phyloP scores from a whole-genome alignment of 2,329 filamentous ascomycete genomes.

The Pseudocercospora eumusae region DNA sequence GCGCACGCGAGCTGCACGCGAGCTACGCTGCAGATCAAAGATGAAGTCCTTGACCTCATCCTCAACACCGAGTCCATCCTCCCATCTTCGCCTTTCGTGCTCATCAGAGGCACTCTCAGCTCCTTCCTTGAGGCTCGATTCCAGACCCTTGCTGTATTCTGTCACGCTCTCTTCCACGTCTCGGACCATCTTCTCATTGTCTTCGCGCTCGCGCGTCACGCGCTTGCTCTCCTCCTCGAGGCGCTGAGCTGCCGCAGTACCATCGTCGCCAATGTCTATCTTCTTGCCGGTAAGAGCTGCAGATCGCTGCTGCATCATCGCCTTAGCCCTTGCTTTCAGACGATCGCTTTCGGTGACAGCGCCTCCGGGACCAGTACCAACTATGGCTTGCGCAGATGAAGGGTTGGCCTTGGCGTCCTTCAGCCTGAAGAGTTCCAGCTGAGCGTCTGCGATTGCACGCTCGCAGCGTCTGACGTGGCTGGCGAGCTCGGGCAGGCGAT shows the following conservation, averaged over 20 bases:
- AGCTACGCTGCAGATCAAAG: constrained; percentile 87
- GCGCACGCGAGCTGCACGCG: constrained; percentile 70
- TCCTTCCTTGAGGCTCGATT: constrained; percentile 83
- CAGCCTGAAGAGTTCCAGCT: constrained; percentile 87
- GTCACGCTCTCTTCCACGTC: constrained; percentile 96
- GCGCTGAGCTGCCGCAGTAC: constrained; percentile 76
- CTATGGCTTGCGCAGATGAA: constrained; percentile 73
- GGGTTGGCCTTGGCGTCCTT: constrained; percentile 92
- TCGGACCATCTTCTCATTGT: constrained; percentile 92
- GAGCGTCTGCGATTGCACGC: constrained; percentile 87
- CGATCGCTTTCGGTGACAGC: constrained; percentile 89
- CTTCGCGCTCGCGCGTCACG: constrained; percentile 81
- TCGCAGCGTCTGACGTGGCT: constrained; percentile 90
- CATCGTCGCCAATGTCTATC: constrained; percentile 66
- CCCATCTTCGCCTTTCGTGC: constrained; percentile 91
- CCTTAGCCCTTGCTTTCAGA: constrained; percentile 90
- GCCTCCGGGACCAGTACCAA: constrained; percentile 91
- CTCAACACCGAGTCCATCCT: constrained; percentile 92
- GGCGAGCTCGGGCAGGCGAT: constrained; percentile 86
- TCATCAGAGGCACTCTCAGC: constrained; percentile 73
- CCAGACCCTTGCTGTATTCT: constrained; percentile 80
- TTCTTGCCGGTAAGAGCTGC: constrained; percentile 85
- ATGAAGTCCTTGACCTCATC: constrained; percentile 98
- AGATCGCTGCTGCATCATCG: constrained; percentile 97
- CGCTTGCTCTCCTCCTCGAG: constrained; percentile 85